Base-by-base conservation (phyloP, 495 filamentous ascomycete genomes). In the Elasticomyces elasticus region DNA sequence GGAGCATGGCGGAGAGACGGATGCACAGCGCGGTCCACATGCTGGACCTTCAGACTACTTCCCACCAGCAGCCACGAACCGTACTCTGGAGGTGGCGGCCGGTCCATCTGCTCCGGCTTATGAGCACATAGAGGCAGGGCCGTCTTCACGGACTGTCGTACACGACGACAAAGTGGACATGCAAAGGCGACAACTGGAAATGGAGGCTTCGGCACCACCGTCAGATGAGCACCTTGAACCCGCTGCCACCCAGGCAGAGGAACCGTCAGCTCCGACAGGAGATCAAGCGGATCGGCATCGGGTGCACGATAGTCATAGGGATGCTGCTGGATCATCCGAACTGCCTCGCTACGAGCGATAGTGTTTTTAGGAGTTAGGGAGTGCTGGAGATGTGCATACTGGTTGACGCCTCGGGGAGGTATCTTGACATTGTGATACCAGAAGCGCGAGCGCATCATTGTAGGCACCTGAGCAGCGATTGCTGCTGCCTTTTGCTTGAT, bases 101-200 rank as follows among this genome's bases (percentile, higher is more conserved):
- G 30, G 10, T 13, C 23, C 37, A 6, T 33, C 40, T 19, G 42
- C 53, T 2, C 55, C 40, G 24, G 45, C 25, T 25, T 60, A 60
- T 47, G 52, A 47, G 12, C 38, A 30, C 11, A 12, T 27, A 3
- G 41, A 12, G 17, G 40, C 49, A 2, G 55, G 40, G 6, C 17
- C 54, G 5, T 51, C 55, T 5, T 22, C 19, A 10, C 24, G 2
- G 49, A 11, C 11, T 17, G 38, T 28, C 9, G 4, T 10, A 10
- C 50, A 15, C 20, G 86, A 89, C 22, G 90, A 95, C 63, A 95
- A 95, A 65, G 81, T 85, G 61, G 91, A 95, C 62, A 74, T 88
- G 20, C 87, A 95, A 63, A 79, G 86, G 5, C 80, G 76, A 44
- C 76, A 87, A 52, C 68, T 95, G 4, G 70, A 90, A 44, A 75